A percentile compares a stretch with the other conserved stretches of the same genome.
Evolutionary conservation across 192 early-diverging fungal species (phyloP).

Genomic region (Backusella mclennaniae): DNA sequence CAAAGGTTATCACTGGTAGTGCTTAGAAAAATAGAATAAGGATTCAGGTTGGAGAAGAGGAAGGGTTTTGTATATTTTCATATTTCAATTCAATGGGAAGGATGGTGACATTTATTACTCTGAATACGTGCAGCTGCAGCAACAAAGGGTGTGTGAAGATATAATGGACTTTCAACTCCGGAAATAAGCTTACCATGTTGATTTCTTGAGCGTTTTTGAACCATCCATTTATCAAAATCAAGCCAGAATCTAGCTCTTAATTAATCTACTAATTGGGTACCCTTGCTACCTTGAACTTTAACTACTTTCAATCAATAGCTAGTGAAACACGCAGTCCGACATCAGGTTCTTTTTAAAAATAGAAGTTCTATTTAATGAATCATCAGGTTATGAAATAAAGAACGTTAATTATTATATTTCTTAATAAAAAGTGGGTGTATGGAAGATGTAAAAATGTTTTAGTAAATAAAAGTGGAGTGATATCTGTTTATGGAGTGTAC

Average conservation of each 20-base stretch:
- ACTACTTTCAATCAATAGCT: too few relatives aligned
- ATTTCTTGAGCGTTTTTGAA: too few relatives aligned
- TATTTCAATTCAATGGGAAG: neutral
- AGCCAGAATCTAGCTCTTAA: too few relatives aligned
- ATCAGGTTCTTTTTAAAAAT: neutral
- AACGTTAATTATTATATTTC: neutral
- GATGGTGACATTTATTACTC: neutral
- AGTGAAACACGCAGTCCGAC: neutral
- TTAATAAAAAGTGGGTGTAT: too few relatives aligned
- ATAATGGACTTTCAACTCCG: too few relatives aligned
- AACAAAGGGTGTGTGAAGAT: too few relatives aligned
- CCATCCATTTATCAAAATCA: too few relatives aligned
- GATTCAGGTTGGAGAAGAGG: neutral
- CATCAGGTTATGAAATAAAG: neutral
- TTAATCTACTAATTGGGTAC: neutral
- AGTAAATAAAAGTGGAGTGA: too few relatives aligned
- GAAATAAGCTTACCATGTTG: too few relatives aligned
- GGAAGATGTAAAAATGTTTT: too few relatives aligned
- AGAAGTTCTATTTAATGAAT: neutral
- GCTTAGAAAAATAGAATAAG: neutral
- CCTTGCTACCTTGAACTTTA: neutral
- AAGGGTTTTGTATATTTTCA: neutral
- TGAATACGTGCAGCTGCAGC: neutral
- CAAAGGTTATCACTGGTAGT: neutral
- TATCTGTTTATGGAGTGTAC: too few relatives aligned